Evolutionary conservation across 1,139 yeast species (phyloP).

Genomic region (Ogataea hybrid): DNA sequence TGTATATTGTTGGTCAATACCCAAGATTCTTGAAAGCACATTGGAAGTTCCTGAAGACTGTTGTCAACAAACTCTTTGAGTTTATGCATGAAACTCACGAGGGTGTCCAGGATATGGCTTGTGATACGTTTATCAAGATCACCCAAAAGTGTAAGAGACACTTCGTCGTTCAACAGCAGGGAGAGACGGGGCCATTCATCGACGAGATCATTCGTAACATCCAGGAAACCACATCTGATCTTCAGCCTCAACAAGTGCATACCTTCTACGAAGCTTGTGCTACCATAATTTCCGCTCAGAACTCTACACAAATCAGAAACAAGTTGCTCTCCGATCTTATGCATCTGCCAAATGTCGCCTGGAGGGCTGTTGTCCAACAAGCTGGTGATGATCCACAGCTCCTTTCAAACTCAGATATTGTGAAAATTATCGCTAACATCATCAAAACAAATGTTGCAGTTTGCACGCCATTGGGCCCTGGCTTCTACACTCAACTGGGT

Average conservation of each 20-base stretch:
- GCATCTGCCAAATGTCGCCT: conserved; percentile 91
- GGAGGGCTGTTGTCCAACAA: conserved; percentile 86
- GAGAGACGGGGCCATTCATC: conserved; percentile 90
- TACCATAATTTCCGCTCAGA: conserved; percentile 85
- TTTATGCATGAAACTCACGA: conserved; percentile 99
- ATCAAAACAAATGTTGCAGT: conserved; percentile 94
- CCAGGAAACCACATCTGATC: conserved; percentile 83
- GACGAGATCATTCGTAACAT: conserved; percentile 84
- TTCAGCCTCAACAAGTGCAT: conserved; percentile 96
- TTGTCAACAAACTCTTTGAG: conserved; percentile 90
- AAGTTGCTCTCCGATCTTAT: conserved; percentile 74
- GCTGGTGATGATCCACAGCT: conserved; percentile 88
- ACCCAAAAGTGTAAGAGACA: conserved; percentile 94
- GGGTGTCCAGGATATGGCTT: conserved; percentile 99
- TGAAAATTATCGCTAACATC: conserved; percentile 88
- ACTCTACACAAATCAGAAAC: conserved; percentile 60
- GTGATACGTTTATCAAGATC: conserved; percentile 96
- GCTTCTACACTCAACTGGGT: conserved; percentile 85
- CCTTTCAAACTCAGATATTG: conserved; percentile 80
- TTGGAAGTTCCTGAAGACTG: conserved; percentile 96
- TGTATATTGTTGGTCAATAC: conserved; percentile 99
- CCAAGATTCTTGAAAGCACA: conserved; percentile 97
- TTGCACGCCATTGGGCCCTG: conserved; percentile 90
- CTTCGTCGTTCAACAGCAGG: conserved; percentile 83
- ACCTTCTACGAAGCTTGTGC: conserved; percentile 99